Conservation (phyloP, 2,329 filamentous ascomycete species). For the Penicillium capsulatum region DNA sequence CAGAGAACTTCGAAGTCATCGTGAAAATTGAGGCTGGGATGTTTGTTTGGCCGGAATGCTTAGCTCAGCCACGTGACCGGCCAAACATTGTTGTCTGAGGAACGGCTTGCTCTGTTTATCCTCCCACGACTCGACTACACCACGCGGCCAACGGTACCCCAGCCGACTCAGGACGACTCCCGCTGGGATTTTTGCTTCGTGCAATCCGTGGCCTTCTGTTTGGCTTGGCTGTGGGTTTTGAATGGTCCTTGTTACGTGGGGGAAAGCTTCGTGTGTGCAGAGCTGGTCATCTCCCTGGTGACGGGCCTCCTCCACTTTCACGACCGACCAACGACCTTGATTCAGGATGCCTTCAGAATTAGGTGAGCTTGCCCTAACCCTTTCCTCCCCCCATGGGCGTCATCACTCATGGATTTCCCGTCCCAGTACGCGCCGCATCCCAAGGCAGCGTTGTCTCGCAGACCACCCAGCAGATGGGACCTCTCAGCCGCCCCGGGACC, state of each 20-base stretch:
- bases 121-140: slow-evolving; percentile 25
- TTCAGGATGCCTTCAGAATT: slow-evolving; percentile 23
- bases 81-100: slow-evolving; percentile 42
- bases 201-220: neutral
- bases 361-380: slow-evolving; percentile 13
- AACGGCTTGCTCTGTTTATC: slow-evolving; percentile 42
- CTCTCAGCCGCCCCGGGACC: slow-evolving; percentile 40
- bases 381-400: slow-evolving; percentile 9
- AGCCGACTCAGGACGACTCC: slow-evolving; percentile 9
- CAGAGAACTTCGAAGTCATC: no score
- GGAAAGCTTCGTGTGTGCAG: slow-evolving; percentile 10
- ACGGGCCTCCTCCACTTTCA: slow-evolving; percentile 24
- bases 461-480: slow-evolving; percentile 33
- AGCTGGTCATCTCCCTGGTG: slow-evolving; percentile 23
- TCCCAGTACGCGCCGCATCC: slow-evolving; percentile 35
- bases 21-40: neutral
- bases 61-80: slow-evolving; percentile 32
- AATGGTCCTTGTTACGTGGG: slow-evolving; percentile 14
- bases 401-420: slow-evolving; percentile 7
- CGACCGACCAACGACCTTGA: slow-evolving; percentile 10
- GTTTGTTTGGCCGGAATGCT: slow-evolving; percentile 24
- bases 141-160: slow-evolving; percentile 17
- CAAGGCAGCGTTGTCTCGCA: slow-evolving; percentile 40
- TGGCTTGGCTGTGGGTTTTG: slow-evolving; percentile 6
- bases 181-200: slow-evolving; percentile 2